Evolutionary conservation across 768 basidiomycete genomes (phyloP), one percentile per base, ranked within the genome.

Genomic region (Leucosporidium yakuticum): DNA sequence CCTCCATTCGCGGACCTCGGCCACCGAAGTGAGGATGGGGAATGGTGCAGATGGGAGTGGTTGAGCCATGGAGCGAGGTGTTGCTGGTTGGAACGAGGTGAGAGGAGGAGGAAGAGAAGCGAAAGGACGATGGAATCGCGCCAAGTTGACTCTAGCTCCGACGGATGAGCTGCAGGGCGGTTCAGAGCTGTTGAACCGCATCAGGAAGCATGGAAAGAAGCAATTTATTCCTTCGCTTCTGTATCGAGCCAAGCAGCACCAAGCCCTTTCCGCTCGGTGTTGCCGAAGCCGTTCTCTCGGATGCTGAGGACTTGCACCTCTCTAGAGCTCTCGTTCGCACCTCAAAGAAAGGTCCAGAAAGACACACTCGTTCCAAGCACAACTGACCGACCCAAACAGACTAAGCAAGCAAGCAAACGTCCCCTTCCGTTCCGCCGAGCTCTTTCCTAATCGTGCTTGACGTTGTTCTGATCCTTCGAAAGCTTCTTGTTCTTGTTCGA

Each of bases 1-100:
- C 31, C 95, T 81, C 95, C 96, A 99, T 81, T 80, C 78, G 49
- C 90, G 83, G 74, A 84, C 88, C 0, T 82, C 79, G 8, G 82
- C 77, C 31, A 91, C 81, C 0, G 87, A 85, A 14, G 81, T 84
- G 70, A 91, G 65, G 39, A 79, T 64, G 11, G 74, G 66, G 47
- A 73, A 68, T 48, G 71, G 60, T 8, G 75, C 51, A 4, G 50
- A 7, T 6, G 74, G 69, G 23, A 73, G 64, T 51, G 7, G 50
- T 11, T n/a, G 56, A 23, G 32, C 12, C 31, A 34, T 34, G 7
- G 34, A 7, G 20, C 19, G 31, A 8, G 12, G 34, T 23, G 56
- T 20, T 32, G 32, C 23, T 32, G 15, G 23, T 20, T n/a, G 3
- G 14, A 23, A 31, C 31, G 56, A 29, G 56, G 4, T 14, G n/a